phyloP scores from a whole-genome alignment of 345 rosid genomes.

The Populus tremula region DNA sequence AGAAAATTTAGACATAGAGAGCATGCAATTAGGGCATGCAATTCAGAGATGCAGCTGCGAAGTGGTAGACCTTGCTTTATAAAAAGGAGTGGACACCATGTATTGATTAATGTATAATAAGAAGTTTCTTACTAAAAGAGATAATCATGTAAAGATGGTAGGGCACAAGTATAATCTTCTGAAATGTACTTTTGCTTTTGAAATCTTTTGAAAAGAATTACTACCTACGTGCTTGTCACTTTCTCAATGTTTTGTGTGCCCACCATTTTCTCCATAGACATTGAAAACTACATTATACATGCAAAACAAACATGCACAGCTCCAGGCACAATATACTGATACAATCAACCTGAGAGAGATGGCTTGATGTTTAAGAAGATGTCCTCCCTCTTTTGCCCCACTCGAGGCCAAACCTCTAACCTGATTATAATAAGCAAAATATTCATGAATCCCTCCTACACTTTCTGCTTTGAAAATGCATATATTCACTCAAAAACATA shows the following conservation, averaged over 20 bases:
- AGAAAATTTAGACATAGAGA: neutral
- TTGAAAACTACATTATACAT: slow-evolving; percentile 8
- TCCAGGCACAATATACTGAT: too few relatives aligned
- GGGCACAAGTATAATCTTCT: slow-evolving; percentile 50
- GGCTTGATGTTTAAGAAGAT: too few relatives aligned
- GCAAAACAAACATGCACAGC: slow-evolving; percentile 7
- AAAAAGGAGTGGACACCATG: slow-evolving; percentile 35
- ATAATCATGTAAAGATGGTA: slow-evolving; percentile 46
- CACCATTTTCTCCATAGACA: slow-evolving; percentile 26
- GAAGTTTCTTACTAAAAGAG: slow-evolving; percentile 42
- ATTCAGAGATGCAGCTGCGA: slow-evolving; percentile 1
- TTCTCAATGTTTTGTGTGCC: slow-evolving; percentile 27
- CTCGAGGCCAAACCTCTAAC: too few relatives aligned
- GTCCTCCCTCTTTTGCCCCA: too few relatives aligned
- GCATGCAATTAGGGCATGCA: neutral
- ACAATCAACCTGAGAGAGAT: too few relatives aligned
- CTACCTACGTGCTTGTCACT: slow-evolving; percentile 23
- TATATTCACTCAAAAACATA: too few relatives aligned
- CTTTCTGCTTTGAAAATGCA: too few relatives aligned
- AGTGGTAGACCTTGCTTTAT: slow-evolving; percentile 32
- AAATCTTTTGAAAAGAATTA: slow-evolving; percentile 34
- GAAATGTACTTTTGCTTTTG: slow-evolving; percentile 33
- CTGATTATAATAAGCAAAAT: too few relatives aligned
- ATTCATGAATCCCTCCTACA: too few relatives aligned
- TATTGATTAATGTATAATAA: slow-evolving; percentile 39